Base-by-base conservation (phyloP, 1,284 basidiomycete genomes). In the Rhodofomes roseus region DNA sequence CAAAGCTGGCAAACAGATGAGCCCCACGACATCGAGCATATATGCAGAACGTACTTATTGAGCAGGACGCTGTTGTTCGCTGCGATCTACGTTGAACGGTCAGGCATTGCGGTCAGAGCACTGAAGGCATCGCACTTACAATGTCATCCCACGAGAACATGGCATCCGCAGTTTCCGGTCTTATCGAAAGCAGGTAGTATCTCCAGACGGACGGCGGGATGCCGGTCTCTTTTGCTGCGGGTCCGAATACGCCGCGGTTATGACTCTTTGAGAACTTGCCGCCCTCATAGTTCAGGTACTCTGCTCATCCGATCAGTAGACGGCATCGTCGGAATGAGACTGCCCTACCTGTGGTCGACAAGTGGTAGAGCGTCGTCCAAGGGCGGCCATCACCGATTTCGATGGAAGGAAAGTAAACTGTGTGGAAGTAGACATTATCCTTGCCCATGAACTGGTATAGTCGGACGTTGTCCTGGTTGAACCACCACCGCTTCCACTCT, bases 371-470 rank as follows among this genome's bases (percentile, higher is more conserved):
- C 74, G 82, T 94, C 37, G 96, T 98, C 96, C 97, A 99, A 60
- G 87, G 78, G 55, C 95, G 86, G 31, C 92, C 92, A 67, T 97
- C 96, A 9, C 89, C 97, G 65, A 98, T 77, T 67, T 95, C 84
- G 64, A 96, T 89, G 8, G 93, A 89, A 12, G 97, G 97, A 80
- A 91, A 99, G 71, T 96, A 95, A 57, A 99, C 89, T 1, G 95
- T 96, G 75, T 99, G 97, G 87, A 99, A 99, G 73, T 96, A 97
- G 58, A 96, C 93, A 67, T 98, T 96, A 74, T 96, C 94, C 76
- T 96, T 96, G 70, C 94, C 94, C 97, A 99, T 99, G 81, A 99
- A 99, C 75, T 99, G 97, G 78, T 94, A 98, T 56, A 99, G 79
- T 66, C 87, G 83, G 65, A 99, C 96, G 68, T 98, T 83, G 66